phyloP scores from a whole-genome alignment of 106 monocot genomes.

The Narthecium ossifragum region DNA sequence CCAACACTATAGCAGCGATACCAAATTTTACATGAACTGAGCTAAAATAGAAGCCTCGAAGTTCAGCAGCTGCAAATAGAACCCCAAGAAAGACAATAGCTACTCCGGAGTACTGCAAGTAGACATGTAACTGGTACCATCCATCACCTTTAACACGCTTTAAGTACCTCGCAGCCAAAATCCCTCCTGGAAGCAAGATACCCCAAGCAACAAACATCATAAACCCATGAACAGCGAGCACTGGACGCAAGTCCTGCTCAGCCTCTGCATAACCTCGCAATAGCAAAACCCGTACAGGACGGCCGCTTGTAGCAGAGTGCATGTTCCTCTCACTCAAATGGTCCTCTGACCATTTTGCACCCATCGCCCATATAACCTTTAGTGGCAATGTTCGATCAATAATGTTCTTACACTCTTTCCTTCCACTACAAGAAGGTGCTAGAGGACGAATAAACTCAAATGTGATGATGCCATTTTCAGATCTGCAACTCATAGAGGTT shows the following conservation, averaged over 20 bases:
- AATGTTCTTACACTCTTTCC: constrained; percentile 81
- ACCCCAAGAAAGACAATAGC: constrained; percentile 70
- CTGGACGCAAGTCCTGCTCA: constrained; percentile 74
- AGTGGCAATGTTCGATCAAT: constrained; percentile 80
- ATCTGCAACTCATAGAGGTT: constrained; percentile 58
- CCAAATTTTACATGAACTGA: constrained; percentile 92
- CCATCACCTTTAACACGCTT: constrained; percentile 82
- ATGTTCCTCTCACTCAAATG: constrained; percentile 70
- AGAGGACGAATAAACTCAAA: constrained; percentile 85
- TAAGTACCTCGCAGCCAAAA: constrained; percentile 82
- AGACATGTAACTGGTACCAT: constrained; percentile 81
- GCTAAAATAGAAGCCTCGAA: constrained; percentile 66
- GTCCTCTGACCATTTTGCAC: constrained; percentile 71
- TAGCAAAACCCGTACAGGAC: constrained; percentile 57
- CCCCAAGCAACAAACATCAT: constrained; percentile 99
- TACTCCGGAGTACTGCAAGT: constrained; percentile 87
- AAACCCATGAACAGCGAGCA: constrained; percentile 93
- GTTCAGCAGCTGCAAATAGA: constrained; percentile 81
- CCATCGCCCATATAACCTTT: constrained; percentile 91
- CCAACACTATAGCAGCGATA: constrained; percentile 52
- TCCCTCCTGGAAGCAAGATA: constrained; percentile 81
- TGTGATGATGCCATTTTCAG: constrained; percentile 74
- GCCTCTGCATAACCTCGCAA: constrained; percentile 69
- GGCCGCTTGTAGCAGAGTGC: constrained; percentile 75
- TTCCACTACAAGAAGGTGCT: constrained; percentile 66